Evolutionary conservation across 2,329 filamentous ascomycete species (phyloP).

Genomic region (Cladosporium sp.): DNA sequence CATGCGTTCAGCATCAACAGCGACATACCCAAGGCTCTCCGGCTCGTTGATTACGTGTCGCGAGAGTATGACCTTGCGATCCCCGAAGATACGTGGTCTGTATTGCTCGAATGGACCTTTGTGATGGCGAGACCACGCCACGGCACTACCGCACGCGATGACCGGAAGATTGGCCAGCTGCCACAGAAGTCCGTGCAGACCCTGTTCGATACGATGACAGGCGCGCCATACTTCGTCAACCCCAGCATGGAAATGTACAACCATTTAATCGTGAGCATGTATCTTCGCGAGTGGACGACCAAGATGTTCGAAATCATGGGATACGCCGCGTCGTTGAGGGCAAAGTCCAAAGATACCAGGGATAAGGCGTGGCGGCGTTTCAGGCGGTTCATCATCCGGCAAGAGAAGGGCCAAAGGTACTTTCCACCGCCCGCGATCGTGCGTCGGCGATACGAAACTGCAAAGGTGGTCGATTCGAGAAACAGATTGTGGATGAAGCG

Average conservation of each 20-base stretch:
- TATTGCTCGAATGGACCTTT: constrained; percentile 67
- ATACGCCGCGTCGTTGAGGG: background rate
- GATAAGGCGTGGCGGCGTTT: background rate
- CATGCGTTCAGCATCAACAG: constrained; percentile 68
- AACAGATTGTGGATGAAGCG: constrained; percentile 29
- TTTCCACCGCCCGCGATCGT: background rate
- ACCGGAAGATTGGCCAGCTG: constrained; percentile 40
- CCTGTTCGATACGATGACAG: constrained; percentile 62
- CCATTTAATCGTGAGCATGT: constrained; percentile 33
- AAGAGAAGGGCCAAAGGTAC: background rate
- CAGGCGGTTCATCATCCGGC: background rate
- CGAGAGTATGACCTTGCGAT: constrained; percentile 60
- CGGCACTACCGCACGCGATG: constrained; percentile 33
- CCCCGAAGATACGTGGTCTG: constrained; percentile 60
- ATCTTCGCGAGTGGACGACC: constrained; percentile 14
- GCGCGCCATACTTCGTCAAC: constrained; percentile 55
- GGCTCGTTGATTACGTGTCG: constrained; percentile 64
- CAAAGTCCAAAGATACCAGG: background rate
- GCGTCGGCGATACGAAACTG: constrained; percentile 4
- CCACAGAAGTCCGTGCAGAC: constrained; percentile 47
- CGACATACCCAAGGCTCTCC: constrained; percentile 59
- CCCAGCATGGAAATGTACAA: constrained; percentile 61
- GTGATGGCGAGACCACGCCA: constrained; percentile 49
- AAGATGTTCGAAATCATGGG: background rate
- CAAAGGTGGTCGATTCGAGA: constrained; percentile 19